A percentile compares a stretch with the other conserved stretches of the same genome.
Evolutionary conservation across 2,329 filamentous ascomycete genomes (phyloP).

Genomic region (Cladobotryum protrusum): DNA sequence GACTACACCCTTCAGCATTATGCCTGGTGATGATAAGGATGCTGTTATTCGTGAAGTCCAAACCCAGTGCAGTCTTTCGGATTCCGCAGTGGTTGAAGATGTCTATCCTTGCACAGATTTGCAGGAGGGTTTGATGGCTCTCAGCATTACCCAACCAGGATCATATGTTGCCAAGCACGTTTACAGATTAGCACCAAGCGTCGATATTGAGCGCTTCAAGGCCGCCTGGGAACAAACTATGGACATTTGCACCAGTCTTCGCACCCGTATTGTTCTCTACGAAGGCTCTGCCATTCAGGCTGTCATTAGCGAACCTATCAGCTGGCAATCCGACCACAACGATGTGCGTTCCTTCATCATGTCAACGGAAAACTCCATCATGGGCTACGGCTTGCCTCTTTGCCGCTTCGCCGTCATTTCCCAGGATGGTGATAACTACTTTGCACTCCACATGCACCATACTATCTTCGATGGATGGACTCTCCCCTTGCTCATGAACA

Average conservation of each 20-base stretch:
- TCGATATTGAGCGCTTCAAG: constrained; percentile 19
- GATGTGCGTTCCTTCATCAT: too few species aligned
- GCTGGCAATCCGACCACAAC: too few species aligned
- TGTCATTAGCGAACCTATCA: not conserved
- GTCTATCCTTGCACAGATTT: constrained; percentile 18
- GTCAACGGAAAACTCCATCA: not conserved
- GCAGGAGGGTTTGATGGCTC: constrained; percentile 20
- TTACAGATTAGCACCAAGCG: constrained; percentile 14
- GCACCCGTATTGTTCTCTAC: constrained; percentile 6
- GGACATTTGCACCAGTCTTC: constrained; percentile 6
- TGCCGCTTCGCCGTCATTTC: constrained; percentile 6
- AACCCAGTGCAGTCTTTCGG: not conserved
- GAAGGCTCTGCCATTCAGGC: constrained; percentile 2
- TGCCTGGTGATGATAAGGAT: not conserved
- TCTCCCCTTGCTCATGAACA: constrained; percentile 7
- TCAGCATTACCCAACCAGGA: constrained; percentile 24
- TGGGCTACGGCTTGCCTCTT: constrained; percentile 9
- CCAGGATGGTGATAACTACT: not conserved
- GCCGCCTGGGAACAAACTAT: constrained; percentile 20
- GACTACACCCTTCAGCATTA: constrained; percentile 1
- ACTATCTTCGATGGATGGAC: constrained; percentile 16
- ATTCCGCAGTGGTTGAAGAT: constrained; percentile 11
- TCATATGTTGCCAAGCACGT: constrained; percentile 27
- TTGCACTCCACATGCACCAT: constrained; percentile 5
- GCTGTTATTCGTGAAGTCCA: not conserved